Evolutionary conservation across 768 basidiomycete genomes (phyloP), one percentile per base, ranked within the genome.

Genomic region (Boletus subcaerulescens): DNA sequence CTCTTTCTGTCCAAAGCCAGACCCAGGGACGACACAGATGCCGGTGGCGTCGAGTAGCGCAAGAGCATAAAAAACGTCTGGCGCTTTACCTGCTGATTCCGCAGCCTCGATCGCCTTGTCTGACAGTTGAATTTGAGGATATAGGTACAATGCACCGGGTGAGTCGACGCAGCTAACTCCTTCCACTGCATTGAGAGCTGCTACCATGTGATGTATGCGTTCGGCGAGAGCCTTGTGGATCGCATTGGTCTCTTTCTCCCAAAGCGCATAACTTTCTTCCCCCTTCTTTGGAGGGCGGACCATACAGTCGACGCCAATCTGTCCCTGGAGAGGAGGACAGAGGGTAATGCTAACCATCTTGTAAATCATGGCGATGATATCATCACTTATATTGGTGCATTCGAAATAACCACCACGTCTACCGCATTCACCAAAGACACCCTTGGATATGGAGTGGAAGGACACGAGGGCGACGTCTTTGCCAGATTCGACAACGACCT

Each of bases 361-460:
- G 80, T 98, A 98, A 48, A 98, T 82, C 67, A 91, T 81, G 15
- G 89, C 92, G 56, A 89, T 75, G 55, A 96, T 79, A 29, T 92
- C 87, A 9, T 84, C 77, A 13, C 78, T 67, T 60, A 99, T 74
- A 73, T 98, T 98, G 57, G 82, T 80, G 68, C 87, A 85, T 74
- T 99, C 96, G 63, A 96, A 95, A 77, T 97, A 99, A 3, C 95
- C 96, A 33, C 96, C 96, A 45, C 97, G 82, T n/a, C 96, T 80
- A 3, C 97, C 96, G 70, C 97, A 99, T 74, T 99, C 96, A 55
- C 96, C 96, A 36, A 83, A 83, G 57, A 97, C 91, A 50, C 96
- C 96, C 72, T 99, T 99, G 53, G 92, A 95, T 69, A 96, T 96
- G 50, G 91, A 93, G 76, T 99, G 96, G 86, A 97, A 98, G 43